Evolutionary conservation across 2,329 filamentous ascomycete species (phyloP), one percentile per base, ranked within the genome.

Genomic region (Ceratocystis ficicola): DNA sequence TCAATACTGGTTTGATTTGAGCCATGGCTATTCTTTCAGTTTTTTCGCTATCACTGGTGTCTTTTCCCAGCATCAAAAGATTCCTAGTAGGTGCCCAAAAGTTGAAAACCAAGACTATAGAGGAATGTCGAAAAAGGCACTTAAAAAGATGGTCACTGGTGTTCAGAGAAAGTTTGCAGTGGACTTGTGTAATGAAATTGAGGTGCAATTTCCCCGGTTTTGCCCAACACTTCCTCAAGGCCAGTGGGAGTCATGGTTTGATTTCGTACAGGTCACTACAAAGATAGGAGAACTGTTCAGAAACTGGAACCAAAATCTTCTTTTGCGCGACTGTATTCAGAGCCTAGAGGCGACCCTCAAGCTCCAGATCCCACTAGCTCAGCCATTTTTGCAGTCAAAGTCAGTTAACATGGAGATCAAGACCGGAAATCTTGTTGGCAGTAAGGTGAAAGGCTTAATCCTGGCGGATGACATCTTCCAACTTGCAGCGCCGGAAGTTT

Each of bases 221-320:
- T 12, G 1, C 3, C 55, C 55, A n/a, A 20, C 1, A 2, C 10
- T 59, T 20, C 28, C 28, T 2, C 2, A 5, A 4, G 28, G 28
- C 12, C 0, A 7, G 1, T 59, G 55, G 28, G 8, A 3, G 5
- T 2, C 28, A 6, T 59, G 55, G 55, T 59, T 59, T 8, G 2
- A 17, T 15, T 7, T 28, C 2, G 1, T 0, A 3, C 1, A 5
- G 1, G 8, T 59, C 8, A 12, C 1, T 1, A 15, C 2, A 5
- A 2, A 2, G 10, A 1, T 32, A 17, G 8, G 6, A 17, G 3
- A 12, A 3, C 1, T 32, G 15, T 32, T 57, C 28, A 57, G 6
- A 7, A 15, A 17, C 12, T 57, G 55, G 55, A 59, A n/a, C 15
- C 5, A 59, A 5, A 59, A 59, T 20, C 30, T 5, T 1, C 17